Percentiles rank a stretch among this genome's conserved stretches.
Conservation (phyloP, 2,329 filamentous ascomycete species). For the Cordyceps tenuipes region DNA sequence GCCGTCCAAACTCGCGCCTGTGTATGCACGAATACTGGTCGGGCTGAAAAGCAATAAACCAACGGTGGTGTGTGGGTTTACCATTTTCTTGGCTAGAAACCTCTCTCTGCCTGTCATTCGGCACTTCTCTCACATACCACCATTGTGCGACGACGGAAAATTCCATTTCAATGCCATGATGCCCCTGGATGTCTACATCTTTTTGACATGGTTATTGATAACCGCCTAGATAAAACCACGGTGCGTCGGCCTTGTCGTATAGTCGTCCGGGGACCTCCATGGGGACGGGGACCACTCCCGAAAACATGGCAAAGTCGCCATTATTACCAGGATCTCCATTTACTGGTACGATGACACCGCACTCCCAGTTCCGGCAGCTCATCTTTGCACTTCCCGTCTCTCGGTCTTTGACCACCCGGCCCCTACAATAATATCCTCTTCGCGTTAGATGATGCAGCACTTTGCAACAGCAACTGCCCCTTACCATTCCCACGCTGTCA, state of each 20-base stretch:
- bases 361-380: slow-evolving; percentile 90
- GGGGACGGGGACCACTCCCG: slow-evolving; percentile 50
- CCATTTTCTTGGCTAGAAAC: too few relatives aligned
- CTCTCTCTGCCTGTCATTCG: too few relatives aligned
- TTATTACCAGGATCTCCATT: not conserved
- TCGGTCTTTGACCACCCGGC: slow-evolving; percentile 64
- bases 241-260: slow-evolving; percentile 34
- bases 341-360: slow-evolving; percentile 66
- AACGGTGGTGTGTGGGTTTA: not conserved
- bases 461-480: not conserved
- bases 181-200: not conserved
- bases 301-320: slow-evolving; percentile 35
- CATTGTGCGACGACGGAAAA: not conserved
- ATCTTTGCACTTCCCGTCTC: slow-evolving; percentile 62
- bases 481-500: slow-evolving; percentile 11
- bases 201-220: not conserved
- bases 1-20: not conserved
- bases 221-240: slow-evolving; percentile 33
- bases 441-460: not conserved
- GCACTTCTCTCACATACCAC: not conserved
- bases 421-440: slow-evolving; percentile 44
- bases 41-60: slow-evolving; percentile 7
- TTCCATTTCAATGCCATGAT: not conserved
- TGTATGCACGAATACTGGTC: slow-evolving; percentile 6
- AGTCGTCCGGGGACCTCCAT: slow-evolving; percentile 50